Evolutionary conservation across 441 rosid species (phyloP).

Genomic region (Francoa sonchifolia): DNA sequence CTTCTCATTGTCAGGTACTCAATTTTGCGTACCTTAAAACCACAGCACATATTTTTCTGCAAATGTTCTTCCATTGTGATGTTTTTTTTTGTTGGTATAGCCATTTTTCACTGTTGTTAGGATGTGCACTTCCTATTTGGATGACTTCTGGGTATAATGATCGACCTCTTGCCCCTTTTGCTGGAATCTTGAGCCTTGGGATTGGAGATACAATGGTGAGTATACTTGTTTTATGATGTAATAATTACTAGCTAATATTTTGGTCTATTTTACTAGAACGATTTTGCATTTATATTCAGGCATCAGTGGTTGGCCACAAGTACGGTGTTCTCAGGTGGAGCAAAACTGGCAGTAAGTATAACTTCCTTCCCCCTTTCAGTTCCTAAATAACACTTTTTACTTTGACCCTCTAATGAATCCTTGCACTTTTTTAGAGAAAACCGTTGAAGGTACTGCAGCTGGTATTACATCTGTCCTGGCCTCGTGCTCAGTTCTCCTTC

Average conservation of each 20-base stretch:
- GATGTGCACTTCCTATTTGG: slow-evolving; percentile 98
- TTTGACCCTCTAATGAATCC: slow-evolving; percentile 12
- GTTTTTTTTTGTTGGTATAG: slow-evolving; percentile 24
- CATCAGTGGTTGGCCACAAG: slow-evolving; percentile 93
- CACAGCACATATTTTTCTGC: slow-evolving; percentile 3
- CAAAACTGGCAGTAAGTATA: slow-evolving; percentile 71
- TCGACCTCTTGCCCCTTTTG: slow-evolving; percentile 88
- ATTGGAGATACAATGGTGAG: slow-evolving; percentile 98
- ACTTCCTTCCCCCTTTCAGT: not conserved
- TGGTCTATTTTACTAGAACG: too few species aligned
- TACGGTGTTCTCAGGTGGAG: slow-evolving; percentile 94
- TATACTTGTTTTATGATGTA: slow-evolving; percentile 3
- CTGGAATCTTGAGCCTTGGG: slow-evolving; percentile 97
- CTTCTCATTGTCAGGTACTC: slow-evolving; percentile 75
- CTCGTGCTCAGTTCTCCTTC: slow-evolving; percentile 70
- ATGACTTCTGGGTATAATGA: slow-evolving; percentile 90
- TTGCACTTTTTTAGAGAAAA: slow-evolving; percentile 54
- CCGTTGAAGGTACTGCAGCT: slow-evolving; percentile 96
- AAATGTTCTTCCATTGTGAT: slow-evolving; percentile 1
- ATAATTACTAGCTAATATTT: not conserved
- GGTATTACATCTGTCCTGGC: slow-evolving; percentile 80
- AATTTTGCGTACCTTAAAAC: slow-evolving; percentile 4
- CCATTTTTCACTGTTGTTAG: slow-evolving; percentile 89
- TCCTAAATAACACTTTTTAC: not conserved
- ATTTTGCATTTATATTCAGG: slow-evolving; percentile 32